Evolutionary conservation across 2,329 filamentous ascomycete genomes (phyloP).

Genomic region (Talaromyces sp.): DNA sequence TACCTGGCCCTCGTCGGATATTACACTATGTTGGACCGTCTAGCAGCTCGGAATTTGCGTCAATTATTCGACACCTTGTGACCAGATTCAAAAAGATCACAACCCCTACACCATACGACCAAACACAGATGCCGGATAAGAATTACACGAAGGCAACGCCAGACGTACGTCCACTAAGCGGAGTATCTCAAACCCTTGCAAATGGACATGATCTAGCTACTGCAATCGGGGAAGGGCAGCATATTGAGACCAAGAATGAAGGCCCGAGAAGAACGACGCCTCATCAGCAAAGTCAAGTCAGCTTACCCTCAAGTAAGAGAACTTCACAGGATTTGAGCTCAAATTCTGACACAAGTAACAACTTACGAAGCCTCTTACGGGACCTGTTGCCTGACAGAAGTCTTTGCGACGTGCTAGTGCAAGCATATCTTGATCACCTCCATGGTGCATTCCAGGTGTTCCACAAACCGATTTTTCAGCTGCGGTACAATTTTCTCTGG

Average conservation of each 20-base stretch:
- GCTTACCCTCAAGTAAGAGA: not conserved
- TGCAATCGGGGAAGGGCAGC: not conserved
- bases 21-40: slow-evolving; percentile 17
- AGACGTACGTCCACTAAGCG: not conserved
- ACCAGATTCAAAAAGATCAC: slow-evolving; percentile 11
- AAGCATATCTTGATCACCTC: slow-evolving; percentile 35
- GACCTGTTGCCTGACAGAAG: slow-evolving; percentile 8
- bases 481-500: slow-evolving; percentile 32
- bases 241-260: not conserved
- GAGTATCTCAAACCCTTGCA: not conserved
- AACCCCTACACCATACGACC: not conserved
- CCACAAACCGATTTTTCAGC: slow-evolving; percentile 35
- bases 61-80: slow-evolving; percentile 17
- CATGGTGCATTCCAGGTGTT: slow-evolving; percentile 39
- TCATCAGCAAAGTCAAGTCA: not conserved
- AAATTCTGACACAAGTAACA: not conserved
- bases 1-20: slow-evolving; percentile 13
- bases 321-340: not conserved
- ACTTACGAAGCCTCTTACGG: not conserved
- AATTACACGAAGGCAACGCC: not conserved
- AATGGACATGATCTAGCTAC: not conserved
- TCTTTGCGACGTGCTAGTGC: slow-evolving; percentile 30
- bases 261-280: not conserved
- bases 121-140: not conserved
- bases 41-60: slow-evolving; percentile 16